phyloP scores from a whole-genome alignment of 2,329 filamentous ascomycete genomes.

The Acephala macrosclerotiorum region DNA sequence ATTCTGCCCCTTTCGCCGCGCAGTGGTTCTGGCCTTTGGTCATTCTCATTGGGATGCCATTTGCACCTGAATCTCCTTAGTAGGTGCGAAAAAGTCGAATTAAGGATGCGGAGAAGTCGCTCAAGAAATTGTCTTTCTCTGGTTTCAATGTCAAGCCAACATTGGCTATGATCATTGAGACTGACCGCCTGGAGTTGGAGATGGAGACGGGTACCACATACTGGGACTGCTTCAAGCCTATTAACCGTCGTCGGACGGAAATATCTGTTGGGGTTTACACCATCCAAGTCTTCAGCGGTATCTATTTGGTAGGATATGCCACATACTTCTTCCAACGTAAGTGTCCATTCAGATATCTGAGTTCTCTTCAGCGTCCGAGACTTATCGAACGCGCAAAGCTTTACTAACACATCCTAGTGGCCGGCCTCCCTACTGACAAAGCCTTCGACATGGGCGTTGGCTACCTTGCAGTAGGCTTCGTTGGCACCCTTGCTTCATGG shows the following conservation, averaged over 20 bases:
- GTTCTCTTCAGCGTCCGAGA: neutral
- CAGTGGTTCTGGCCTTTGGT: conserved; percentile 61
- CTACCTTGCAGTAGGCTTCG: conserved; percentile 64
- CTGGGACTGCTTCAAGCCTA: conserved; percentile 58
- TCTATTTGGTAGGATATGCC: conserved; percentile 68
- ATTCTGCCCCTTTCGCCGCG: conserved; percentile 37
- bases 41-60: conserved; percentile 53
- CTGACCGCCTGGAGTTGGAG: conserved; percentile 59
- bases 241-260: conserved; percentile 60
- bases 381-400: too few species aligned
- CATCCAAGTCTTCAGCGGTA: conserved; percentile 67
- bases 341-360: too few species aligned
- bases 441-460: conserved; percentile 70
- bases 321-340: conserved; percentile 61
- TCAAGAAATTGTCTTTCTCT: conserved; percentile 27
- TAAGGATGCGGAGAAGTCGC: conserved; percentile 30
- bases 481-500: conserved; percentile 72
- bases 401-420: conserved; percentile 50
- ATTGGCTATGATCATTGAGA: conserved; percentile 61
- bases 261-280: conserved; percentile 62
- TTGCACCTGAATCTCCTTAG: conserved; percentile 58
- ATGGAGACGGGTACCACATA: conserved; percentile 52
- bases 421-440: conserved; percentile 59
- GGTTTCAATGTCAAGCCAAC: conserved; percentile 45
- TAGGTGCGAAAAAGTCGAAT: conserved; percentile 55